Evolutionary conservation across 225 moss, liverwort and hornwort genomes (phyloP), one percentile per base, ranked within the genome.

Genomic region (Ulota crispa): DNA sequence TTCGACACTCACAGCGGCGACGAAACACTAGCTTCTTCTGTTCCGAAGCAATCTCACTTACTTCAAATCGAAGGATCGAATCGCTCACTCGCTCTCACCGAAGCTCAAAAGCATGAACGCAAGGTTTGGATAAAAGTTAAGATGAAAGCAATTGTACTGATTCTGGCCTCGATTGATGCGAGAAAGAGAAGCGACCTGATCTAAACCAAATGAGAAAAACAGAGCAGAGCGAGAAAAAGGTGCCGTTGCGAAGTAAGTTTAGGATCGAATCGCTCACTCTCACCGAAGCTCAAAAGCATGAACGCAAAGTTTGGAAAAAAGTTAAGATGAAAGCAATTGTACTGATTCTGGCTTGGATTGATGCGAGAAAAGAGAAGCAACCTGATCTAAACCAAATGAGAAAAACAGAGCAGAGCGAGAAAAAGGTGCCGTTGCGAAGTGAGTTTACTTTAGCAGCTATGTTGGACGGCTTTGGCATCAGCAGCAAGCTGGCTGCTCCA

Each of bases 211-310:
- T 71, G 23, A 62, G 56, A 43, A 9, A 13, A 28, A 80, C 50
- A 50, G 10, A 8, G 72, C 4, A n/a, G 34, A 34, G 34, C 20
- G 36, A 27, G 53, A 6, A 71, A 68, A 86, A 65, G 70, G 45
- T 83, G 86, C 86, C 86, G 86, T 86, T 83, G 86, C 68, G 45
- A 20, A 70, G 1, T 8, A n/a, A n/a, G n/a, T n/a, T n/a, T n/a
- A 19, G 15, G 60, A 68, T 47, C 30, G 56, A 80, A 42, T 72
- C 56, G 34, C 57, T 18, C 1, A 16, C 65, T 19, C 37, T 24
- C 50, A 37, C 66, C 70, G 14, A 43, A 23, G 43, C 31, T 39
- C 60, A 56, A 62, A 32, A 53, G n/a, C 15, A 8, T 13, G 56
- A 59, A 34, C 43, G 30, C 28, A 14, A 9, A 16, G 67, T 16